Evolutionary conservation across 805 yeast genomes (phyloP), one percentile per base, ranked within the genome.

Genomic region (Dipodascopsis uninucleata): DNA sequence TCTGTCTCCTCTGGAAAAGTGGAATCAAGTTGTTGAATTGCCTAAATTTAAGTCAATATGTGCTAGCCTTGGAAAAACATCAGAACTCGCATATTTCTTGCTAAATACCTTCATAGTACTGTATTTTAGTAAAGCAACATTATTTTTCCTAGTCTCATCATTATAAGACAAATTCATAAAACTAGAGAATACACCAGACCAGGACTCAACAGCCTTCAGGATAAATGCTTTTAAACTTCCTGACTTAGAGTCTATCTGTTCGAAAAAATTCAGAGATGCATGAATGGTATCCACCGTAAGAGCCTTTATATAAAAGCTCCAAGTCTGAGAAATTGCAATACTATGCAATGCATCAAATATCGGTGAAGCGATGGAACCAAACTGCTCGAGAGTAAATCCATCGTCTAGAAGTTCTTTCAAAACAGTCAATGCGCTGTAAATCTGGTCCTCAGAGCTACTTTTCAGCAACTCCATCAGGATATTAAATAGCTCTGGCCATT

Each of bases 331-430:
- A 4, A 24, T 18, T 1, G 53, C 37, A 12, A 52, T 23, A 12
- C n/a, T 25, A 24, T 45, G 33, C 12, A 53, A 44, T 2, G 47
- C 39, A 5, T 42, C 44, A 28, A 52, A 45, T 3, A 55, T 37
- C 9, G 40, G 41, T 1, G 35, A 35, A 5, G 55, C 49, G 18
- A 55, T 82, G 42, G 78, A 82, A 70, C 88, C 85, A 61, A 89
- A 90, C 63, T 85, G 90, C 28, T 81, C 87, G 46, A 87, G 96
- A 1, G 90, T 76, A 24, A 93, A 78, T 39, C 88, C 71, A 58
- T 93, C 97, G 58, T 85, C 93, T 51, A 88, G 81, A 20, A 93
- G 70, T 49, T 90, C 97, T 41, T 45, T 49, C 26, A 49, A 22
- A 31, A 49, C 41, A 12, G 41, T 21, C 14, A 49, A 20, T 7